phyloP scores from a whole-genome alignment of 2,329 filamentous ascomycete species.

The Lasiodiplodia citricola region DNA sequence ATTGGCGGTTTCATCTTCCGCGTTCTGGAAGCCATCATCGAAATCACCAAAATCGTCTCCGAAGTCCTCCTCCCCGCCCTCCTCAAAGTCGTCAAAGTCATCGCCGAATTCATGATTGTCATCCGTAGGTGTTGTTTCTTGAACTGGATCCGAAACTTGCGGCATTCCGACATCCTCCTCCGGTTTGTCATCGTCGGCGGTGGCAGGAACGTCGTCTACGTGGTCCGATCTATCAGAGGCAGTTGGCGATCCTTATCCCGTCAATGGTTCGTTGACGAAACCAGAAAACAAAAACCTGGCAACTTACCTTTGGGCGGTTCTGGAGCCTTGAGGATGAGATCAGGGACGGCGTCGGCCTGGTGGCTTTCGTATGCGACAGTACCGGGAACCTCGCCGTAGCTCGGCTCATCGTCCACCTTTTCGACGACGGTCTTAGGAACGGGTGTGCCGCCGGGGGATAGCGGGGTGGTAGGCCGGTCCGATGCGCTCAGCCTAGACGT shows the following conservation, averaged over 20 bases:
- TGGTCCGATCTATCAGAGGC: conserved; percentile 57
- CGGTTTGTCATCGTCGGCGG: conserved; percentile 27
- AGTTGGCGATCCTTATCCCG: conserved; percentile 64
- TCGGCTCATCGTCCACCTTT: conserved; percentile 63
- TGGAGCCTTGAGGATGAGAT: conserved; percentile 59
- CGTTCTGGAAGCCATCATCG: conserved; percentile 29
- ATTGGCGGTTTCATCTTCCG: conserved; percentile 43
- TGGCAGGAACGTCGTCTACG: conserved; percentile 44
- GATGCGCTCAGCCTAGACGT: conserved; percentile 47
- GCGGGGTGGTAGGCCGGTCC: conserved; percentile 54
- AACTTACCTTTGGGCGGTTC: conserved; percentile 62
- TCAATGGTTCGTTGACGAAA: conserved; percentile 62
- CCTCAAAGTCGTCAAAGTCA: conserved; percentile 70
- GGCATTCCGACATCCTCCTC: conserved; percentile 30
- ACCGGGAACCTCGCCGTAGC: conserved; percentile 66
- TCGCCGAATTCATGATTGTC: conserved; percentile 76
- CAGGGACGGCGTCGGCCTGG: conserved; percentile 64
- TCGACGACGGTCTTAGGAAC: conserved; percentile 67
- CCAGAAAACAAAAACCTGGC: conserved; percentile 39
- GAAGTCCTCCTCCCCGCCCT: conserved; percentile 58
- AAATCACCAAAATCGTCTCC: conserved; percentile 57
- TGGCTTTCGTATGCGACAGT: conserved; percentile 63
- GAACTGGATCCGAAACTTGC: conserved; percentile 34
- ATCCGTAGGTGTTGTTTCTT: conserved; percentile 55
- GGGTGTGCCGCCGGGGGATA: conserved; percentile 50